Evolutionary conservation across 805 yeast species (phyloP).

Genomic region (Torulaspora franciscae): DNA sequence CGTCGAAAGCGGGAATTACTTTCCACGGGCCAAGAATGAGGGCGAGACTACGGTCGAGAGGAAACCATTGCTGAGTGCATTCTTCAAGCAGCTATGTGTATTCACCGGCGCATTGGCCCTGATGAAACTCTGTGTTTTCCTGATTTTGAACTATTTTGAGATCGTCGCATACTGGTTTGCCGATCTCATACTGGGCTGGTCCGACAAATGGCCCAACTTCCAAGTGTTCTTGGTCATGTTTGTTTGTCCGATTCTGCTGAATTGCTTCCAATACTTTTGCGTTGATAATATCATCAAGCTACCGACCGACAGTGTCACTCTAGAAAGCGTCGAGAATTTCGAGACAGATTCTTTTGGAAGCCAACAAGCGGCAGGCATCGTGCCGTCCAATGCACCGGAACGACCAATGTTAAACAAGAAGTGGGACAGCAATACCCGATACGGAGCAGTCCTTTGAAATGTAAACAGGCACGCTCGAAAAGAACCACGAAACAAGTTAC

Average conservation of each 20-base stretch:
- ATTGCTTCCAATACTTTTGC: conserved; percentile 66
- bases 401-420: neutral
- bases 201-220: conserved; percentile 69
- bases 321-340: conserved; percentile 28
- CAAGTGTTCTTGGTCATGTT: conserved; percentile 87
- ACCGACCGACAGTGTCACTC: conserved; percentile 33
- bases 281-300: conserved; percentile 70
- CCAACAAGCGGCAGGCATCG: neutral
- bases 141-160: conserved; percentile 60
- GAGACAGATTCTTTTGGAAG: conserved; percentile 23
- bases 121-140: conserved; percentile 59
- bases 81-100: conserved; percentile 63
- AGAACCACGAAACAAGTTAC: neutral
- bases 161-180: conserved; percentile 71
- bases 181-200: conserved; percentile 73
- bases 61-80: conserved; percentile 60
- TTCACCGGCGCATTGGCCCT: conserved; percentile 57
- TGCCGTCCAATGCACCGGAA: neutral
- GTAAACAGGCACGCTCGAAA: neutral
- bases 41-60: conserved; percentile 48
- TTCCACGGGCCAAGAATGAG: conserved; percentile 9
- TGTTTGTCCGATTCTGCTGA: conserved; percentile 68
- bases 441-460: conserved; percentile 4
- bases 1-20: conserved; percentile 45
- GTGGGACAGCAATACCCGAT: conserved; percentile 1